A percentile compares a stretch with the other conserved stretches of the same genome.
These are phyloP conservation scores for Leccinum pellstonianum DNA, from an alignment of 768 basidiomycete genomes.

Conservation along the genomic window DNA sequence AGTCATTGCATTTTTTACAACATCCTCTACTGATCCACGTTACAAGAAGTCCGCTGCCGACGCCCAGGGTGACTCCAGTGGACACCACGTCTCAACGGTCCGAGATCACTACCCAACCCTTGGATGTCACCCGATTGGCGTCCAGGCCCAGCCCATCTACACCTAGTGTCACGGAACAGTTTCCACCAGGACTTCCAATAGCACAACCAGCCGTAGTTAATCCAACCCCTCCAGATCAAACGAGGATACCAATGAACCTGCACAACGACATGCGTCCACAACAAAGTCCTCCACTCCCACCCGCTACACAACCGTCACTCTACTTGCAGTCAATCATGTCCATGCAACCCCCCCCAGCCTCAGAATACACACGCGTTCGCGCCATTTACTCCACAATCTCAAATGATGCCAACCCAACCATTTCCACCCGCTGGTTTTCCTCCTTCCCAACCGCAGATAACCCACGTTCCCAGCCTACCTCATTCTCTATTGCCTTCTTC, in stretches of 20 bases:
- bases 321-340: slow-evolving; percentile 13
- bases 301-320: slow-evolving; percentile 9
- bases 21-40: slow-evolving; percentile 18
- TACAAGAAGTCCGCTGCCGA: slow-evolving; percentile 59
- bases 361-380: slow-evolving; percentile 17
- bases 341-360: slow-evolving; percentile 14
- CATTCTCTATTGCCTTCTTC: slow-evolving; percentile 14
- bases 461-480: slow-evolving; percentile 5
- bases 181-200: background rate
- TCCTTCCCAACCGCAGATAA: slow-evolving; percentile 18
- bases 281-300: slow-evolving; percentile 6
- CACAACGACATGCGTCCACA: background rate
- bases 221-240: slow-evolving; percentile 2
- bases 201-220: background rate
- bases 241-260: background rate
- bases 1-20: slow-evolving; percentile 26
- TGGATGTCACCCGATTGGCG: background rate
- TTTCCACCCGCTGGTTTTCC: slow-evolving; percentile 18
- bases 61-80: slow-evolving; percentile 57
- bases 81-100: slow-evolving; percentile 24
- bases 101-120: slow-evolving; percentile 4
- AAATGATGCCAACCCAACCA: slow-evolving; percentile 15
- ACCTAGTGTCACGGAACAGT: background rate
- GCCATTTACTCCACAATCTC: slow-evolving; percentile 18
- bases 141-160: slow-evolving; percentile 1